Conservation (phyloP, 495 filamentous ascomycete species). For the Aspergillus nanangensis region DNA sequence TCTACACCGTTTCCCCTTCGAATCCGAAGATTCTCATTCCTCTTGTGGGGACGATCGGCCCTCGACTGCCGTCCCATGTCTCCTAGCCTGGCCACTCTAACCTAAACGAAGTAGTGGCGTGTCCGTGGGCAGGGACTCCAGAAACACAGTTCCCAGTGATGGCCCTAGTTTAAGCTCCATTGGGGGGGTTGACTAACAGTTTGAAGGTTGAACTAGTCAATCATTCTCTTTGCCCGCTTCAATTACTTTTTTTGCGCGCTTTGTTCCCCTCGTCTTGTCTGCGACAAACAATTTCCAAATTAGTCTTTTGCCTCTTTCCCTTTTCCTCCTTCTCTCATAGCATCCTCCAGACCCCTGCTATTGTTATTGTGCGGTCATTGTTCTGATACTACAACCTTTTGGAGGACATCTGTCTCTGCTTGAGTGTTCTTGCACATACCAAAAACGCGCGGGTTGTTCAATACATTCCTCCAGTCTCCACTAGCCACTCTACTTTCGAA, state of each 20-base stretch:
- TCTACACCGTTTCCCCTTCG: background rate
- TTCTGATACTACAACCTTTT: constrained; percentile 2
- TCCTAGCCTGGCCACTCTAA: constrained; percentile 10
- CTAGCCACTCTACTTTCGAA: constrained; percentile 2
- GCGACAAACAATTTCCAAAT: constrained; percentile 10
- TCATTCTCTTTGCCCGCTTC: constrained; percentile 2
- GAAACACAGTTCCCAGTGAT: constrained; percentile 6
- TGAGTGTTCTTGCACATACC: background rate
- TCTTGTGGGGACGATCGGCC: constrained; percentile 25
- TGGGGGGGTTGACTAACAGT: constrained; percentile 2
- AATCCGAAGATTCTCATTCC: constrained; percentile 18
- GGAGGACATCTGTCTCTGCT: background rate
- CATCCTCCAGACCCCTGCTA: constrained; percentile 1
- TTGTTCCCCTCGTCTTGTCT: constrained; percentile 8
- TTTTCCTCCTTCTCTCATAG: constrained; percentile 6
- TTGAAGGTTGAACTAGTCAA: background rate
- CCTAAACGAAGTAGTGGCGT: constrained; percentile 16
- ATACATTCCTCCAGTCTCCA: background rate
- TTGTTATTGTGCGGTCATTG: background rate
- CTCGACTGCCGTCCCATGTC: constrained; percentile 19
- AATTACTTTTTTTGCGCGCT: constrained; percentile 2
- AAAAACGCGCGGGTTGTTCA: background rate
- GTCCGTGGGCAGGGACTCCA: constrained; percentile 9
- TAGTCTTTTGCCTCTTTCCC: constrained; percentile 12
- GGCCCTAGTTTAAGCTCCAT: constrained; percentile 11